Evolutionary conservation across 352 stramenopile genomes (phyloP).

Genomic region (Globisporangium iwayamae): DNA sequence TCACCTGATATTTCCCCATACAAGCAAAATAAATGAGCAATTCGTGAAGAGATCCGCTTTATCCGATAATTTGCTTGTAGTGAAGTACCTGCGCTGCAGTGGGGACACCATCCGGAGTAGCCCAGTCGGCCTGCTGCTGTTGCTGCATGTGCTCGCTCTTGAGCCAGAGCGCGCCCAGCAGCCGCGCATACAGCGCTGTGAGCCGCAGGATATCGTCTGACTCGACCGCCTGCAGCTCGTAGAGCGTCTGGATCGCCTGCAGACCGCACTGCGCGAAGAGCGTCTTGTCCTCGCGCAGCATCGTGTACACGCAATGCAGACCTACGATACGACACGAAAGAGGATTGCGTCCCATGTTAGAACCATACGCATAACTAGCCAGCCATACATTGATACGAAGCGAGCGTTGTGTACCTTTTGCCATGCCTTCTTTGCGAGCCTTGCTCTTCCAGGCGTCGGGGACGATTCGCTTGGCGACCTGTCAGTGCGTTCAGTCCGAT

Average conservation of each 20-base stretch:
- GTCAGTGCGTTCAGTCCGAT: background rate
- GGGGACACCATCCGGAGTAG: slow-evolving; percentile 23
- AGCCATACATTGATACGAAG: background rate
- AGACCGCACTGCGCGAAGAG: slow-evolving; percentile 28
- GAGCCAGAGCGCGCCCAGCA: slow-evolving; percentile 53
- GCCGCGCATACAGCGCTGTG: slow-evolving; percentile 51
- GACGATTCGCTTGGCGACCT: slow-evolving; percentile 48
- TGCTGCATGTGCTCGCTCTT: slow-evolving; percentile 22
- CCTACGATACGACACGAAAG: slow-evolving; percentile 9
- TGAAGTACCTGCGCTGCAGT: slow-evolving; percentile 37
- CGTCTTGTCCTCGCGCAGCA: slow-evolving; percentile 24
- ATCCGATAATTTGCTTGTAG: background rate
- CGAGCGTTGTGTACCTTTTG: slow-evolving; percentile 23
- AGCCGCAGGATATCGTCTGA: slow-evolving; percentile 38
- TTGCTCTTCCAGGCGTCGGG: slow-evolving; percentile 62
- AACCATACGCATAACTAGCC: background rate
- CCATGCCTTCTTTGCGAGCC: slow-evolving; percentile 37
- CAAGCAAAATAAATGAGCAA: background rate
- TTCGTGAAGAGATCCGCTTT: background rate
- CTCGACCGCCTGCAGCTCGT: slow-evolving; percentile 60
- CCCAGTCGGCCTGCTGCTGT: slow-evolving; percentile 42
- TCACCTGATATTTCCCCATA: slow-evolving; percentile 3
- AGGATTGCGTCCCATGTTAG: background rate
- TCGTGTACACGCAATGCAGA: slow-evolving; percentile 38
- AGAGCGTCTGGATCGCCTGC: slow-evolving; percentile 63